A percentile compares a stretch with the other conserved stretches of the same genome.
Conservation (phyloP, 805 yeast species). For the Tetrapisispora fleetii region DNA sequence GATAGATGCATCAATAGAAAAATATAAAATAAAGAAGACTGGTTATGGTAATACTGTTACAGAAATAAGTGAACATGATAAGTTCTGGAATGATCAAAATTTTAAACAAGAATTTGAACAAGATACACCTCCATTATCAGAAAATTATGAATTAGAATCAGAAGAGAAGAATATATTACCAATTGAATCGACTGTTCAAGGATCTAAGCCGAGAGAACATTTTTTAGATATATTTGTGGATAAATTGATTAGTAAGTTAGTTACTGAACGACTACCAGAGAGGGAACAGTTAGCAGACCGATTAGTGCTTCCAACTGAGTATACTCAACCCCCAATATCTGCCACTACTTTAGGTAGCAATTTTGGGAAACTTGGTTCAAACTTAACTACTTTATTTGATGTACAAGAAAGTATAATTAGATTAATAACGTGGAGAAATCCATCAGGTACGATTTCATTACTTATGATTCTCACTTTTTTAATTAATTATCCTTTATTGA, state of each 20-base stretch:
- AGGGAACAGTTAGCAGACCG: not conserved
- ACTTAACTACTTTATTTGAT: conserved; percentile 47
- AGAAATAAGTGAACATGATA: not conserved
- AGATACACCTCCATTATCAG: not conserved
- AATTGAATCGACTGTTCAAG: not conserved
- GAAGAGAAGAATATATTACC: not conserved
- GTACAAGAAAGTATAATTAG: conserved; percentile 53
- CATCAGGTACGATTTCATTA: conserved; percentile 54
- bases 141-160: not conserved
- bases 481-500: conserved; percentile 61
- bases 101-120: conserved; percentile 1
- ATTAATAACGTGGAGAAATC: conserved; percentile 64
- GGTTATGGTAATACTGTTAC: not conserved
- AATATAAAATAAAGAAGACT: conserved; percentile 17
- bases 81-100: conserved; percentile 3
- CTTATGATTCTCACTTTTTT: conserved; percentile 53
- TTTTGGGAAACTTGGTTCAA: conserved; percentile 44
- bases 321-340: conserved; percentile 50
- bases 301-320: conserved; percentile 13
- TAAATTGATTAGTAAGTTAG: conserved; percentile 39
- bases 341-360: conserved; percentile 46
- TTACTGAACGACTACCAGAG: conserved; percentile 41
- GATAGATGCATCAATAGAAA: conserved; percentile 37
- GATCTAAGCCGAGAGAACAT: conserved; percentile 27
- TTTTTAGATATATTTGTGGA: conserved; percentile 52